Evolutionary conservation across 2,329 filamentous ascomycete species (phyloP).

Genomic region (Pestalotiopsis sp.): DNA sequence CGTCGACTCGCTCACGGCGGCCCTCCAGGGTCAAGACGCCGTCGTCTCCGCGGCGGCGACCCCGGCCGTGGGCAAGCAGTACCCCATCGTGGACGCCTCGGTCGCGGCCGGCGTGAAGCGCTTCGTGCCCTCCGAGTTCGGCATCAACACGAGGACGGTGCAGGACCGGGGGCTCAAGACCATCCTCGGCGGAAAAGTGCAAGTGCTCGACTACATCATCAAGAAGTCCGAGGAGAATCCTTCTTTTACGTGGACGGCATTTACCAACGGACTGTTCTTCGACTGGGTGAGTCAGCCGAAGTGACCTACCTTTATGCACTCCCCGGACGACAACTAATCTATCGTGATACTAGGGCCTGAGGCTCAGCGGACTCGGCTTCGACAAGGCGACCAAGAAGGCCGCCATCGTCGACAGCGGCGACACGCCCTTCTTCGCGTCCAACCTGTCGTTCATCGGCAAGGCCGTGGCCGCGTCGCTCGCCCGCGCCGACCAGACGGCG

Average conservation of each 20-base stretch:
- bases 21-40: constrained; percentile 54
- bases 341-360: background rate
- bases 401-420: constrained; percentile 57
- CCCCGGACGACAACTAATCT: background rate
- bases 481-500: constrained; percentile 47
- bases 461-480: constrained; percentile 51
- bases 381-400: constrained; percentile 48
- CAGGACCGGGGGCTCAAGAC: constrained; percentile 20
- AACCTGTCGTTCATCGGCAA: constrained; percentile 52
- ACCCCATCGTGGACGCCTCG: constrained; percentile 53
- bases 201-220: constrained; percentile 51
- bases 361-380: constrained; percentile 40
- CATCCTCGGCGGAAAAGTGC: constrained; percentile 27
- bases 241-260: constrained; percentile 57
- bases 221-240: constrained; percentile 42
- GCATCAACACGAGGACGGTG: constrained; percentile 31
- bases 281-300: constrained; percentile 47
- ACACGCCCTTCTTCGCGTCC: constrained; percentile 49
- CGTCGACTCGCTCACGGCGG: constrained; percentile 41
- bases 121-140: constrained; percentile 58
- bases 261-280: constrained; percentile 61
- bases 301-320: background rate
- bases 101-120: constrained; percentile 56
- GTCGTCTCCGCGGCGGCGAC: constrained; percentile 50
- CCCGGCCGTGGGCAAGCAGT: constrained; percentile 42